Percentiles rank a stretch among this genome's conserved stretches.
These are phyloP conservation scores for Aureobasidium pullulans DNA, from an alignment of 2,329 filamentous ascomycete species.

Conservation along the genomic window DNA sequence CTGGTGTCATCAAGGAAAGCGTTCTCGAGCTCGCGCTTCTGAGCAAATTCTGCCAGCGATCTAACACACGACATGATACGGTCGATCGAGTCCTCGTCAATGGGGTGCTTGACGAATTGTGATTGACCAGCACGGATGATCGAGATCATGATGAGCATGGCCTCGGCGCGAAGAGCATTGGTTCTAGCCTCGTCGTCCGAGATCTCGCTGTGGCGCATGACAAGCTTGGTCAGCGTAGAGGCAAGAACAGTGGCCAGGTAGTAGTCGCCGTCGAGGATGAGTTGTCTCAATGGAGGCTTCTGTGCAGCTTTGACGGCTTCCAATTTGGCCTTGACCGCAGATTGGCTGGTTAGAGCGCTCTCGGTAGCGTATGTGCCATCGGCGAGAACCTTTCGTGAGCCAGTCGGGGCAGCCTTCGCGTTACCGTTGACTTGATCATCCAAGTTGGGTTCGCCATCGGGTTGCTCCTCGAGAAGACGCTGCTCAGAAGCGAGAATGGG, in stretches of 20 bases:
- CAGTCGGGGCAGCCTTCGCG: constrained; percentile 66
- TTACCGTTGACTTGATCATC: constrained; percentile 72
- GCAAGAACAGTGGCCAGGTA: constrained; percentile 93
- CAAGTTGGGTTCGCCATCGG: constrained; percentile 58
- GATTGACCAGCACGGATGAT: constrained; percentile 97
- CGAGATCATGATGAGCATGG: constrained; percentile 99
- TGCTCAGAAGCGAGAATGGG: constrained; percentile 95
- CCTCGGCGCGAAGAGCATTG: constrained; percentile 89
- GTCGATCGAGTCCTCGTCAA: constrained; percentile 97
- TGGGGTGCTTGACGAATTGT: constrained; percentile 95
- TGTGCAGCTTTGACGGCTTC: constrained; percentile 96
- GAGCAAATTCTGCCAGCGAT: constrained; percentile 79
- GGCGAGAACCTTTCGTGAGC: constrained; percentile 84
- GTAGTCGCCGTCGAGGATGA: constrained; percentile 95
- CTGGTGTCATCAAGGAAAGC: constrained; percentile 93
- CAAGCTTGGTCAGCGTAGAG: constrained; percentile 90
- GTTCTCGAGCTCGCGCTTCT: constrained; percentile 83
- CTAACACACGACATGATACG: constrained; percentile 96
- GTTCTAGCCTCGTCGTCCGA: constrained; percentile 79
- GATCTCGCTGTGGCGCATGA: constrained; percentile 94
- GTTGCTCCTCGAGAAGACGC: constrained; percentile 75
- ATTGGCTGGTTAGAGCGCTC: constrained; percentile 88
- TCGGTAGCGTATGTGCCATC: constrained; percentile 98
- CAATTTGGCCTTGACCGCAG: constrained; percentile 78
- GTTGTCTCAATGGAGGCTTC: constrained; percentile 88